Percentiles rank a stretch among this genome's conserved stretches.
phyloP scores from a whole-genome alignment of 2,329 filamentous ascomycete species.

The Onygenales sp. region DNA sequence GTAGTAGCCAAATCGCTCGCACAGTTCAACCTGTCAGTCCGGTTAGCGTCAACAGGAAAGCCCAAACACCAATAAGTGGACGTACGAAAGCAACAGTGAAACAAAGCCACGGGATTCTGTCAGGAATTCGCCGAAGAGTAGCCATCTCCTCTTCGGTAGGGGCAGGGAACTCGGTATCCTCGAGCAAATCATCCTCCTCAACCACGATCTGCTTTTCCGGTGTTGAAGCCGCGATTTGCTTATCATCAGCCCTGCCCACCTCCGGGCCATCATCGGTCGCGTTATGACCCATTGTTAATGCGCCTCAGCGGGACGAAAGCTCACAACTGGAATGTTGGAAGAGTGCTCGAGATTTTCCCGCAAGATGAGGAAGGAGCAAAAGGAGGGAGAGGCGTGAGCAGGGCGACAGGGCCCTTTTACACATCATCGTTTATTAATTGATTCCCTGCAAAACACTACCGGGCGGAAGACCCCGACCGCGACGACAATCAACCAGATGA shows the following conservation, averaged over 20 bases:
- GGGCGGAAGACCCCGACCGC: not conserved
- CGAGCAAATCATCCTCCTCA: not conserved
- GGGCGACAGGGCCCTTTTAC: not conserved
- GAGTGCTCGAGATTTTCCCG: not conserved
- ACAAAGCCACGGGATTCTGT: conserved; percentile 50
- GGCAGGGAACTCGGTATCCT: not conserved
- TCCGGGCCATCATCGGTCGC: not conserved
- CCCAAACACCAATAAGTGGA: no score
- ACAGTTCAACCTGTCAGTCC: conserved; percentile 46
- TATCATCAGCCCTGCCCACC: not conserved
- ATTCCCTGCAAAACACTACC: not conserved
- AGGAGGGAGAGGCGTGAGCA: not conserved
- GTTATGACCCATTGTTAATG: not conserved
- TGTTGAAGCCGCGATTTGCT: not conserved
- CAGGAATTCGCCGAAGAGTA: conserved; percentile 25
- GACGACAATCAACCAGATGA: not conserved
- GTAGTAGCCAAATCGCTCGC: conserved; percentile 70
- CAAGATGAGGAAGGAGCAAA: not conserved
- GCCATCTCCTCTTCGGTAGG: conserved; percentile 25
- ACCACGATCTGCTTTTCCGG: not conserved
- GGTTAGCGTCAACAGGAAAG: no score
- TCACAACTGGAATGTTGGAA: not conserved
- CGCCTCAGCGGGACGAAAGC: not conserved
- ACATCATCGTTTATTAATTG: not conserved
- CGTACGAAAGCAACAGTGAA: conserved; percentile 57